Base-by-base conservation (phyloP, 1,284 basidiomycete species). In the Cerioporus squamosus region DNA sequence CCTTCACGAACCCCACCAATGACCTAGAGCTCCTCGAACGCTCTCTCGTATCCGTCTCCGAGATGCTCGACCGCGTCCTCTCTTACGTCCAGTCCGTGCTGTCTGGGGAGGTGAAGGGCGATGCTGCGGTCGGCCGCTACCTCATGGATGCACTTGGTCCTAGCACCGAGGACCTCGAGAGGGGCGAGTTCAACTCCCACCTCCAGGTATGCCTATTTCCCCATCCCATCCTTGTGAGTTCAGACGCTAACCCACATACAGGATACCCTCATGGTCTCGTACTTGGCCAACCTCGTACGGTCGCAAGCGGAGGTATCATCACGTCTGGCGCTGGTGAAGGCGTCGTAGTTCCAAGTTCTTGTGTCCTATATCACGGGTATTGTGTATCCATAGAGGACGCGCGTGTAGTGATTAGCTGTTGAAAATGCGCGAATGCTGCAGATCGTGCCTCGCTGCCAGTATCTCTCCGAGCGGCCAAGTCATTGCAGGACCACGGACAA, bases 381-480 rank as follows among this genome's bases (percentile, higher is more conserved):
- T 29, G 45, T 64, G 60, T 64, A 61, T 59, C 57, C 57, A 59
- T 56, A 61, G 61, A 56, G 43, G 61, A 61, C 48, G 52, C 57
- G 53, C 42, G 57, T 55, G 57, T 57, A 52, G 53, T 59, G 57
- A 54, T 71, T 75, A 91, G 75, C 90, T 93, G 75, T 99, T 99
- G 81, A 99, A 99, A 64, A 99, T 93, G 51, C 96, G 82, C 38
- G 95, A 96, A 76, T 98, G 97, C 72, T 97, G 91, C 68, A 95
- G 77, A 76, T 98, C 97, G 74, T 99, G 97, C 61, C 97, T 80
- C 29, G 87, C 85, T 43, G 91, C 88, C 18, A 98, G 78, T 44
- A 98, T 91, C 75, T 99, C 97, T n/a, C 95, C 96, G 15, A 99
- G 74, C 0, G 97, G 97, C 94, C 96, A 99, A 5, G 93, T 97